Evolutionary conservation across 106 monocot species (phyloP), one percentile per base, ranked within the genome.

Genomic region (Dendrobium chrysotoxum): DNA sequence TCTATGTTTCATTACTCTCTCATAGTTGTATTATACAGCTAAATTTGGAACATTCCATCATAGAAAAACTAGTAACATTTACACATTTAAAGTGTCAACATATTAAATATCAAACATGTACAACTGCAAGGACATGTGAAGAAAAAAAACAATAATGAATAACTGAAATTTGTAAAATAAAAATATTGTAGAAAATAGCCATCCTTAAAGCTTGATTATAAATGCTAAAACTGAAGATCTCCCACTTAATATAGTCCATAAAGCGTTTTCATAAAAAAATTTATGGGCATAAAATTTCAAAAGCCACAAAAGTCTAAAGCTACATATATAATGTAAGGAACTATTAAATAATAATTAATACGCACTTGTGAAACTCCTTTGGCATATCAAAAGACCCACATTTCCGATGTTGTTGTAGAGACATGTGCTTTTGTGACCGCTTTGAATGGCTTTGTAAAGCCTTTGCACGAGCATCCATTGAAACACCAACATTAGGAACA

Each of bases 391-490:
- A 85, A 41, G 94, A 92, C 72, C 94, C 96, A 79, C 82, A 90
- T 70, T 87, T 89, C 28, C 86, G 83, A 85, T 92, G 96, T 76
- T 97, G 88, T 66, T 80, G 83, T 87, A 86, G 83, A 20, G 94
- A 94, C 96, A 97, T 94, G 25, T 88, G 90, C 66, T 79, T 94
- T 78, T 76, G 83, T 53, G 94, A 97, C 67, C 92, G 84, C 75
- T 94, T 92, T 67, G 96, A 90, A 81, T 88, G 88, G 47, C 88
- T 89, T 81, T 72, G 79, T 72, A 94, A 64, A 64, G 94, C 85
- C 75, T 87, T 92, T 64, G 41, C 79, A 64, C 85, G 92, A 40
- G 89, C 92, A 84, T 89, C 82, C 31, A 13, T 67, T 23, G 76
- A 75, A 76, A 80, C 77, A 80, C 67, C 40, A 77, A 72, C 79